phyloP scores from a whole-genome alignment of 352 stramenopile genomes.

The Globisporangium heterothallicum region DNA sequence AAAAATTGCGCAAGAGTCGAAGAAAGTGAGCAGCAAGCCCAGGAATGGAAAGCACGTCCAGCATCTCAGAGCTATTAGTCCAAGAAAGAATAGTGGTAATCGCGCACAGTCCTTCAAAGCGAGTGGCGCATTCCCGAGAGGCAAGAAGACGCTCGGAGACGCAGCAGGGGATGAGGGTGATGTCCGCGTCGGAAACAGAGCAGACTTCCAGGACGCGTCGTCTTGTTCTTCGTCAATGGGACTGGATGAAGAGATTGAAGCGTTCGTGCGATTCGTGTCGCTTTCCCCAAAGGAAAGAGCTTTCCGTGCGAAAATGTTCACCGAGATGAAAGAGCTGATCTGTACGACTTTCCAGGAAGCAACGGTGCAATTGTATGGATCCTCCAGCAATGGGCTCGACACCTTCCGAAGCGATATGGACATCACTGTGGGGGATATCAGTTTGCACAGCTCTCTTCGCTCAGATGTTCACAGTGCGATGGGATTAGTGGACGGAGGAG shows the following conservation, averaged over 20 bases:
- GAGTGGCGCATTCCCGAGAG: constrained; percentile 3
- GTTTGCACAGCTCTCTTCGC: constrained; percentile 17
- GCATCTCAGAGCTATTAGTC: background rate
- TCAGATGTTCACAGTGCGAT: constrained; percentile 8
- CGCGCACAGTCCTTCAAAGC: no score
- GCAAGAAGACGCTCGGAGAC: background rate
- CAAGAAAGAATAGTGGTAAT: constrained; percentile 7
- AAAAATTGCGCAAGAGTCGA: background rate
- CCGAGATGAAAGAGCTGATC: constrained; percentile 43
- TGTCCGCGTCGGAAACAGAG: no score
- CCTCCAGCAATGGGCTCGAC: constrained; percentile 60
- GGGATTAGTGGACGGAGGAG: constrained; percentile 1
- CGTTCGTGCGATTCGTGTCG: constrained; percentile 38
- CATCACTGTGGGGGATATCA: constrained; percentile 59
- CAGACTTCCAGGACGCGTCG: no score
- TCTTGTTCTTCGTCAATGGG: background rate
- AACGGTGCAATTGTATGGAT: constrained; percentile 59
- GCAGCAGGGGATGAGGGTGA: background rate
- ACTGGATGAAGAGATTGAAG: constrained; percentile 41
- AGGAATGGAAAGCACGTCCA: background rate
- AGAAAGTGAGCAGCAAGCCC: constrained; percentile 13
- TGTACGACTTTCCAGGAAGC: constrained; percentile 30
- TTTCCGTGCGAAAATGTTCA: constrained; percentile 32
- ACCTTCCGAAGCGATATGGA: constrained; percentile 76
- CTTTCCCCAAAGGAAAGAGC: constrained; percentile 36